Evolutionary conservation across 495 filamentous ascomycete genomes (phyloP), one percentile per base, ranked within the genome.

Genomic region (Daldinia concentrica): DNA sequence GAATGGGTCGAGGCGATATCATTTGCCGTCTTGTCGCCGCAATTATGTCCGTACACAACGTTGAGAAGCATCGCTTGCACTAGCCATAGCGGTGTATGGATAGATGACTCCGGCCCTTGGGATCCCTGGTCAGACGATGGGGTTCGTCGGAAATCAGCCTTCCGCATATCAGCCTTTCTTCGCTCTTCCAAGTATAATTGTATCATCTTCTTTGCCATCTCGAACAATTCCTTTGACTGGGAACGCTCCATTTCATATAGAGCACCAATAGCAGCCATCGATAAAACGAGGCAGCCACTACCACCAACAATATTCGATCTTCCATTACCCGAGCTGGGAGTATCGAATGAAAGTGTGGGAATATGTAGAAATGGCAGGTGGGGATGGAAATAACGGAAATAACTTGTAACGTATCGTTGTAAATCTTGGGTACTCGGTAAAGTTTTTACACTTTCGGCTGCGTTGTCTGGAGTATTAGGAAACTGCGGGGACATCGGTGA

Each of bases 11-110:
- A 92, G 3, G 95, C 95, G 71, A 96, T 97, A 77, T 97, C 93
- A 36, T 92, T 92, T 14, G 93, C 90, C 36, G 86, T 88, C 80
- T 95, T 95, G 76, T 99, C 95, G 27, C 92, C 96, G 77, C 93
- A 97, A 70, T 97, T 94, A 72, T 98, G 93, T 9, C 96, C 96
- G 72, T 97, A 99, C 11, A 98, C 91, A 36, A 98, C 92, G 79
- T 97, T 98, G 43, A 99, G 85, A 30, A 99, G 86, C 95, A 99
- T 98, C 1, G 95, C 94, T 76, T 99, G 95, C n/a, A 99, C 93
- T 29, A 99, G 86, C 95, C 95, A 98, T 56, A 98, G 84, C 2
- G 95, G 95, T 12, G 93, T 97, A 71, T 95, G 91, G 48, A 90
- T 84, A 1, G 90, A 85, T 71, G 86, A 87, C 64, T 95, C 91